Evolutionary conservation across 2,329 filamentous ascomycete species (phyloP).

Genomic region (Lasiodiplodia hormozganensis): DNA sequence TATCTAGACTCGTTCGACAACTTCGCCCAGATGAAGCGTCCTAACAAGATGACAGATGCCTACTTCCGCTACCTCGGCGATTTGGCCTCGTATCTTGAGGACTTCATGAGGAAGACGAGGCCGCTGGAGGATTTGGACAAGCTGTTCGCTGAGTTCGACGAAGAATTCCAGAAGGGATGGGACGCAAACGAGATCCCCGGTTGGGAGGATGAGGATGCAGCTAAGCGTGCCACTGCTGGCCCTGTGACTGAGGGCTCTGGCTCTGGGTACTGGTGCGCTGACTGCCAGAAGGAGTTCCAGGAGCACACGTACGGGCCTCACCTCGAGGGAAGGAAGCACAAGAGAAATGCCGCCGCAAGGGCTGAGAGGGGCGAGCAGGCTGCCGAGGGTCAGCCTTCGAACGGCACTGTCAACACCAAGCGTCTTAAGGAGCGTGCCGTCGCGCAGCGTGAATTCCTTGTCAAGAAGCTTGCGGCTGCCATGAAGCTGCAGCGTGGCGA

Average conservation of each 20-base stretch:
- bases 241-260: constrained; percentile 57
- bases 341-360: constrained; percentile 77
- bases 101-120: constrained; percentile 82
- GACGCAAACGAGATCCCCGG: constrained; percentile 77
- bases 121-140: constrained; percentile 87
- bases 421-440: constrained; percentile 84
- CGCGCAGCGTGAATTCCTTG: constrained; percentile 84
- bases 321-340: constrained; percentile 88
- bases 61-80: constrained; percentile 90
- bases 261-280: constrained; percentile 84
- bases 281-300: constrained; percentile 95
- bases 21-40: constrained; percentile 79
- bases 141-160: constrained; percentile 76
- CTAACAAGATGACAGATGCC: constrained; percentile 87
- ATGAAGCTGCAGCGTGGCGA: constrained; percentile 90
- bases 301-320: constrained; percentile 93
- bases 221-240: constrained; percentile 45
- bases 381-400: constrained; percentile 30
- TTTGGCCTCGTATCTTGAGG: constrained; percentile 82
- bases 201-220: constrained; percentile 63
- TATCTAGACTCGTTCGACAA: constrained; percentile 91
- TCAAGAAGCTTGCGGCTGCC: constrained; percentile 78
- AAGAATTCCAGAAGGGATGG: constrained; percentile 87
- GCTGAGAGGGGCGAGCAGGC: constrained; percentile 31
- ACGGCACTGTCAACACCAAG: constrained; percentile 25